Evolutionary conservation across 768 basidiomycete genomes (phyloP).

Genomic region (Macrolepiota albuminosa): DNA sequence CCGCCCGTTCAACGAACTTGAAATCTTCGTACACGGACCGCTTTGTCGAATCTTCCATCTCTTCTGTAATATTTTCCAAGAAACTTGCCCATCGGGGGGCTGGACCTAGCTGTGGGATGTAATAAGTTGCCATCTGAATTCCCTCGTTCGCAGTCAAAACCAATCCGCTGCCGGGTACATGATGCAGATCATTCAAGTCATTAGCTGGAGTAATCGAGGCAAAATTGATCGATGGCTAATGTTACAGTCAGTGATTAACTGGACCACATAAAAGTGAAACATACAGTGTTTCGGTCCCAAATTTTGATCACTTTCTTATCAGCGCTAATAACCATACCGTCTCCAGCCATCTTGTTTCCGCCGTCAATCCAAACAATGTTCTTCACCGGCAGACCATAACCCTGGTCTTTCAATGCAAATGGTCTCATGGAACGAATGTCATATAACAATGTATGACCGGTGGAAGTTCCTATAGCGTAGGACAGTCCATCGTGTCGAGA

Average conservation of each 20-base stretch:
- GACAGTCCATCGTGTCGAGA: conserved; percentile 87
- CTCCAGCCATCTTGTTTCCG: conserved; percentile 77
- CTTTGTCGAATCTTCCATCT: conserved; percentile 87
- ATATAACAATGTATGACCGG: conserved; percentile 91
- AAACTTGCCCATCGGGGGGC: conserved; percentile 97
- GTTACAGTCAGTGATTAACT: conserved; percentile 7
- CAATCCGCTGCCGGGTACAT: conserved; percentile 84
- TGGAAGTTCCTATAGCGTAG: conserved; percentile 91
- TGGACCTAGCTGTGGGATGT: conserved; percentile 93
- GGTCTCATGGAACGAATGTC: conserved; percentile 84
- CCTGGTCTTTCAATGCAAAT: conserved; percentile 92
- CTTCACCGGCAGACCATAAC: conserved; percentile 88
- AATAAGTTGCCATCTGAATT: conserved; percentile 93
- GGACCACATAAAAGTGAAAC: conserved; percentile 21
- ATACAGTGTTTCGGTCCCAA: conserved; percentile 83
- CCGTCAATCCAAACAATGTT: conserved; percentile 88
- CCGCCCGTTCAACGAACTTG: conserved; percentile 90
- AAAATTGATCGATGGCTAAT: conserved; percentile 79
- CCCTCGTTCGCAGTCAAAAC: conserved; percentile 93
- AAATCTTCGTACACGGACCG: conserved; percentile 90
- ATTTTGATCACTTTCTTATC: conserved; percentile 98
- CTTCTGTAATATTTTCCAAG: conserved; percentile 97
- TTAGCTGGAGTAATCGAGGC: conserved; percentile 87
- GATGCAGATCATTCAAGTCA: conserved; percentile 88
- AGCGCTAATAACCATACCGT: conserved; percentile 84